Evolutionary conservation across 345 rosid genomes (phyloP).

Genomic region (Eucalyptus shirleyi): DNA sequence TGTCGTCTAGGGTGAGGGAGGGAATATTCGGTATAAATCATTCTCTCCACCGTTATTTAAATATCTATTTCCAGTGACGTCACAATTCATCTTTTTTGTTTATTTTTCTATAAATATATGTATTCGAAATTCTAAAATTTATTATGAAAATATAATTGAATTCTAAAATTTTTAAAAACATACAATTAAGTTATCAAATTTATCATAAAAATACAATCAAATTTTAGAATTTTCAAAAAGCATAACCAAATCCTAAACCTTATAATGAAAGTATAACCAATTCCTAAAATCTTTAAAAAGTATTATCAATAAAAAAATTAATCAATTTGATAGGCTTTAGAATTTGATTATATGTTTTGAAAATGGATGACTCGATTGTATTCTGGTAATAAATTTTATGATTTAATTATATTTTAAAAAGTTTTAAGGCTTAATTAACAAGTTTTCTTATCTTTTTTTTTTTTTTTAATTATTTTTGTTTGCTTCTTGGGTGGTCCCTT

Average conservation of each 20-base stretch:
- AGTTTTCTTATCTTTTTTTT: too few species aligned
- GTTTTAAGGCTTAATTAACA: too few species aligned
- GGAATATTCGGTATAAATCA: background rate
- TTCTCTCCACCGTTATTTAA: background rate
- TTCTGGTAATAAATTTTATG: accelerated
- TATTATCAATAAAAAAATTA: accelerated
- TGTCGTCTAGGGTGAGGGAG: background rate
- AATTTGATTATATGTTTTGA: accelerated
- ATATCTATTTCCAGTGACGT: too few species aligned
- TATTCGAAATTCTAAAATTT: accelerated
- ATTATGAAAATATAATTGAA: accelerated
- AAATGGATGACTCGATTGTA: accelerated
- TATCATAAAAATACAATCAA: accelerated
- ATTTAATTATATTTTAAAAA: accelerated
- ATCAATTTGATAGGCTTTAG: too few species aligned
- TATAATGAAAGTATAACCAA: accelerated
- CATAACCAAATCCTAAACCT: accelerated
- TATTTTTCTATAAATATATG: accelerated
- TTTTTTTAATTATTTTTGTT: background rate
- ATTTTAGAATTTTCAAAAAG: accelerated
- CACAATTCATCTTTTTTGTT: background rate
- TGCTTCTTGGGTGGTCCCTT: background rate
- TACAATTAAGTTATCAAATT: accelerated
- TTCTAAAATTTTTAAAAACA: accelerated
- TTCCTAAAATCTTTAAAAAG: accelerated